phyloP scores from a whole-genome alignment of 441 rosid species.

The Brassica hybrid region DNA sequence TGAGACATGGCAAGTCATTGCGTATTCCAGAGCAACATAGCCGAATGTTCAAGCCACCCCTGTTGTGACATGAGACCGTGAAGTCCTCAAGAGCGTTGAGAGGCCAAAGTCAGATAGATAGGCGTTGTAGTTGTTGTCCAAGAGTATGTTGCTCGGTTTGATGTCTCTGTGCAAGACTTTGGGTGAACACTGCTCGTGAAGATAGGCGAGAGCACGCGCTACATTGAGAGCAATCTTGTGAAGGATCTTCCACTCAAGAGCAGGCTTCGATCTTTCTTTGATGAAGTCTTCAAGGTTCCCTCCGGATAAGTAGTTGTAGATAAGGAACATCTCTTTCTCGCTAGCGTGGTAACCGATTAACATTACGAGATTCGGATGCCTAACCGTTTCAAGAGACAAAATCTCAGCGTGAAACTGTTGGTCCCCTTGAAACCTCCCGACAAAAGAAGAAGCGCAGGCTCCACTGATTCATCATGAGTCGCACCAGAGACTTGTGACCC shows the following conservation, averaged over 20 bases:
- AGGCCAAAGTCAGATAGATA: constrained; percentile 86
- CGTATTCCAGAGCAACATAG: constrained; percentile 93
- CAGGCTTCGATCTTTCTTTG: constrained; percentile 71
- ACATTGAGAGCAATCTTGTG: constrained; percentile 77
- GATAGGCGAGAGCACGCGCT: constrained; percentile 84
- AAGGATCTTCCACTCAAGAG: constrained; percentile 63
- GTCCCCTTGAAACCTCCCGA: constrained; percentile 50
- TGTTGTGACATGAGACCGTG: constrained; percentile 90
- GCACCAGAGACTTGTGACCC: constrained; percentile 49
- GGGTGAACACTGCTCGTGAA: constrained; percentile 81
- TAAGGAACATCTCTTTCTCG: constrained; percentile 78
- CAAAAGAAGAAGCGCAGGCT: constrained; percentile 12
- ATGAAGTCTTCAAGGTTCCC: constrained; percentile 87
- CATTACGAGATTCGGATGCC: constrained; percentile 79
- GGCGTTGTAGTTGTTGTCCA: constrained; percentile 76
- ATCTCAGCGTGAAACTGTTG: constrained; percentile 53
- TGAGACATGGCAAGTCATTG: constrained; percentile 95
- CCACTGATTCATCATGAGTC: constrained; percentile 41
- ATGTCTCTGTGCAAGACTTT: constrained; percentile 91
- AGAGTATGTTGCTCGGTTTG: constrained; percentile 87
- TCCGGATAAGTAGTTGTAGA: constrained; percentile 87
- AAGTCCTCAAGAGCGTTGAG: constrained; percentile 81
- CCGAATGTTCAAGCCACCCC: constrained; percentile 97
- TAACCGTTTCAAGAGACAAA: constrained; percentile 59
- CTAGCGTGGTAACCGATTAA: constrained; percentile 90